Base-by-base conservation (phyloP, 78 protist genomes). In the Creolimax fragrantissima region DNA sequence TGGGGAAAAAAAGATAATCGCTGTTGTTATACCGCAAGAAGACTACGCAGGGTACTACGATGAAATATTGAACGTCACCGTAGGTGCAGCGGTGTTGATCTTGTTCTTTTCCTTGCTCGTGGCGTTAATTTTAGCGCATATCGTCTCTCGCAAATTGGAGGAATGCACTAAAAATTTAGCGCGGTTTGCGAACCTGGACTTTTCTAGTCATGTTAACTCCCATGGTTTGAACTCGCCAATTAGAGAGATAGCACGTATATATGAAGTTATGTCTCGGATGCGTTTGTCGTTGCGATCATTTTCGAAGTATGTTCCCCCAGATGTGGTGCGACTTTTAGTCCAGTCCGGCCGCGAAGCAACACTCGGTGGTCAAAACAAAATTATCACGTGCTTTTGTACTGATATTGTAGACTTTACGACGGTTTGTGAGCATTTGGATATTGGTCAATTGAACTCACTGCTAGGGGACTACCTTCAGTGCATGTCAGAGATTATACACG, bases 401-500 rank as follows among this genome's bases (percentile, higher is more conserved):
- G n/a, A n/a, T n/a, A n/a, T n/a, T n/a, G n/a, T n/a, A n/a, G n/a
- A n/a, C n/a, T n/a, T n/a, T n/a, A n/a, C n/a, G n/a, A n/a, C n/a
- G n/a, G n/a, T n/a, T n/a, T n/a, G n/a, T n/a, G n/a, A n/a, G n/a
- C n/a, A n/a, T n/a, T n/a, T n/a, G n/a, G n/a, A n/a, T n/a, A n/a
- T n/a, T n/a, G n/a, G n/a, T n/a, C n/a, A n/a, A n/a, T n/a, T n/a
- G n/a, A n/a, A n/a, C n/a, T n/a, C n/a, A n/a, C n/a, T n/a, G n/a
- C n/a, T n/a, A n/a, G n/a, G 90, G 42, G 90, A 86, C 81, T 86
- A 86, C 6, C 45, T 86, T 35, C 81, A 86, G 5, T 45, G 39
- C 3, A 86, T 86, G 90, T 17, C 41, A 6, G 17, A 3, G 17
- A 86, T 86, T 3, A 11, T 86, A 2, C 4, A 81, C 4, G 4